A percentile compares a stretch with the other conserved stretches of the same genome.
Conservation (phyloP, 257 asterid genomes). For the Petrea volubilis region DNA sequence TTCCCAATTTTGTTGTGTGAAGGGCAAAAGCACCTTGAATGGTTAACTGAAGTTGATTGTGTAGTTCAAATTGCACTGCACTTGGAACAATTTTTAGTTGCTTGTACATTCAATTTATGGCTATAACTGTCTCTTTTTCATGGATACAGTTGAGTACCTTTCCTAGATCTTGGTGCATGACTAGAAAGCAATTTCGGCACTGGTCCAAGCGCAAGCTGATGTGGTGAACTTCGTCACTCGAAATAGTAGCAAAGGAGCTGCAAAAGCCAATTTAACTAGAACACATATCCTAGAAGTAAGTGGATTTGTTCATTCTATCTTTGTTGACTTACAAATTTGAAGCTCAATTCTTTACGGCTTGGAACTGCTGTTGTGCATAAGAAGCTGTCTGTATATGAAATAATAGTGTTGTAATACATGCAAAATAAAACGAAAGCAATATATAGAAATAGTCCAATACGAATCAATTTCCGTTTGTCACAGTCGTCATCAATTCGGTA, state of each 20-base stretch:
- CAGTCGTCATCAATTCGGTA: background rate
- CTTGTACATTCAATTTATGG: background rate
- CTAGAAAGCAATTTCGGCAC: slow-evolving; percentile 65
- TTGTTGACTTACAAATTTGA: background rate
- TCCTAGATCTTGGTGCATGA: slow-evolving; percentile 72
- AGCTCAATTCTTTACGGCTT: slow-evolving; percentile 9
- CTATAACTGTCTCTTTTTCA: background rate
- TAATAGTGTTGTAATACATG: slow-evolving; percentile 20
- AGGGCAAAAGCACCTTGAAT: background rate
- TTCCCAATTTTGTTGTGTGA: background rate
- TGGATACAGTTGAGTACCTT: slow-evolving; percentile 76
- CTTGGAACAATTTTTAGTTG: background rate
- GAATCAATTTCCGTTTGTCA: background rate
- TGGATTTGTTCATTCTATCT: background rate
- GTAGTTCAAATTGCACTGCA: background rate
- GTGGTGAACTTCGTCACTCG: slow-evolving; percentile 46
- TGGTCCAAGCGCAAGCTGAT: slow-evolving; percentile 55
- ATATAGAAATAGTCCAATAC: background rate
- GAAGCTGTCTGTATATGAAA: slow-evolving; percentile 9
- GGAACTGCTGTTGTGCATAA: slow-evolving; percentile 11
- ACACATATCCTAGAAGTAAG: background rate
- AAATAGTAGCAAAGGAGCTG: background rate
- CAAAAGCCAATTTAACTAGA: background rate
- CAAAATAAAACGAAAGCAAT: slow-evolving; percentile 18
- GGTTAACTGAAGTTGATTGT: background rate